phyloP scores from a whole-genome alignment of 2,329 filamentous ascomycete genomes.

The Fusarium armeniacum region DNA sequence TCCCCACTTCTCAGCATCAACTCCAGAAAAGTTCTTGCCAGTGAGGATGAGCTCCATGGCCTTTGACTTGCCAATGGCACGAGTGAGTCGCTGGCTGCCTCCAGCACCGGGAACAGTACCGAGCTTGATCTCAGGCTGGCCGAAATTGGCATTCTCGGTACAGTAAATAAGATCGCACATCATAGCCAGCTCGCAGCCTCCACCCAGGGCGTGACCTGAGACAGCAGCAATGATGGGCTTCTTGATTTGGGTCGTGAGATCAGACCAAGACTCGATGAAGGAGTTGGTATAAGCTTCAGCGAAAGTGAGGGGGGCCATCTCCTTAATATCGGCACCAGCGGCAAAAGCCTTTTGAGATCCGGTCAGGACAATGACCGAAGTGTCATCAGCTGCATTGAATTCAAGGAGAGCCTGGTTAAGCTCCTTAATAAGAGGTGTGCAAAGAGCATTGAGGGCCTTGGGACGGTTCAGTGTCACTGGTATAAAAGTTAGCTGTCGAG shows the following conservation, averaged over 20 bases:
- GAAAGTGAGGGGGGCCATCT: slow-evolving; percentile 96
- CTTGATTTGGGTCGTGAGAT: slow-evolving; percentile 85
- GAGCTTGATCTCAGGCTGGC: slow-evolving; percentile 96
- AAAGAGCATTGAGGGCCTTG: slow-evolving; percentile 95
- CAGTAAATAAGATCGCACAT: slow-evolving; percentile 98
- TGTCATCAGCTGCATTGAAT: slow-evolving; percentile 77
- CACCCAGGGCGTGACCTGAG: slow-evolving; percentile 93
- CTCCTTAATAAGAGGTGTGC: slow-evolving; percentile 89
- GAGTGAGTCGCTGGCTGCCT: slow-evolving; percentile 88
- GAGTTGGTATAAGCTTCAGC: slow-evolving; percentile 86
- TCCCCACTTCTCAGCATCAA: slow-evolving; percentile 90
- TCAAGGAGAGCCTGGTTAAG: slow-evolving; percentile 82
- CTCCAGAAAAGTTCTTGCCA: slow-evolving; percentile 84
- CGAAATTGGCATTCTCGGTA: slow-evolving; percentile 87
- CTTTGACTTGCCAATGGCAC: slow-evolving; percentile 84
- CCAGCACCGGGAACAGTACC: slow-evolving; percentile 93
- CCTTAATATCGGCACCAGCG: slow-evolving; percentile 97
- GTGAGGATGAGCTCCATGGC: slow-evolving; percentile 95
- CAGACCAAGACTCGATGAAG: slow-evolving; percentile 96
- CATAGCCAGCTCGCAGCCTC: slow-evolving; percentile 95
- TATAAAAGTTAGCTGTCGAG: slow-evolving; percentile 11
- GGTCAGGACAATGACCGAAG: slow-evolving; percentile 85
- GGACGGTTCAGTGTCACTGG: slow-evolving; percentile 93
- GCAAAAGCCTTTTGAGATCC: slow-evolving; percentile 93
- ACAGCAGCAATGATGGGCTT: slow-evolving; percentile 96